Percentiles rank a stretch among this genome's conserved stretches.
These are phyloP conservation scores for Dalbergia cultrata DNA, from an alignment of 306 rosid species.

Conservation along the genomic window DNA sequence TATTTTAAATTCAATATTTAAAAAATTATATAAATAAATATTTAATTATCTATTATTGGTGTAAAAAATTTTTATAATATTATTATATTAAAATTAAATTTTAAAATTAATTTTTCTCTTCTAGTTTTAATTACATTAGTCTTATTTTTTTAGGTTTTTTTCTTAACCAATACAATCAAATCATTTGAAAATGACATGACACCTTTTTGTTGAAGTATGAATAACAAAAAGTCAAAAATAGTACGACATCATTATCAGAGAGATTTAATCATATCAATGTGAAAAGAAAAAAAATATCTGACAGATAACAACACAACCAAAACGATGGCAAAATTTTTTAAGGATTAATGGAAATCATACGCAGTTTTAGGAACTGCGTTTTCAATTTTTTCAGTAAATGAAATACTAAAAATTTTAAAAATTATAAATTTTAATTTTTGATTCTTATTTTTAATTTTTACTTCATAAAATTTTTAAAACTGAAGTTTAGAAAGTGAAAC, in stretches of 20 bases:
- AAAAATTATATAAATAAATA: too few relatives aligned
- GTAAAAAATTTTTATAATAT: too few relatives aligned
- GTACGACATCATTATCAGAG: conserved; percentile 19
- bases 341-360: not conserved
- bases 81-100: not conserved
- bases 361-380: too few relatives aligned
- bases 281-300: not conserved
- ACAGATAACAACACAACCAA: conserved; percentile 19
- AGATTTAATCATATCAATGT: conserved; percentile 10
- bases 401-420: too few relatives aligned
- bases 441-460: too few relatives aligned
- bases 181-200: conserved; percentile 25
- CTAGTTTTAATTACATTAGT: not conserved
- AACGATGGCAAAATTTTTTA: not conserved
- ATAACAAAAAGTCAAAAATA: not conserved
- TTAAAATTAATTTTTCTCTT: not conserved
- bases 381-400: too few relatives aligned
- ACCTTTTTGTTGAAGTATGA: conserved; percentile 1
- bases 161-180: not conserved
- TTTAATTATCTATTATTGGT: too few relatives aligned
- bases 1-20: too few relatives aligned
- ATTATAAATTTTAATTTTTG: too few relatives aligned
- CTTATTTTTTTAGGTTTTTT: not conserved
- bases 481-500: too few relatives aligned
- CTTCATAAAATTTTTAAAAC: too few relatives aligned